A percentile compares a stretch with the other conserved stretches of the same genome.
Evolutionary conservation across 1,284 basidiomycete species (phyloP).

Genomic region (Cryptococcus sp.): DNA sequence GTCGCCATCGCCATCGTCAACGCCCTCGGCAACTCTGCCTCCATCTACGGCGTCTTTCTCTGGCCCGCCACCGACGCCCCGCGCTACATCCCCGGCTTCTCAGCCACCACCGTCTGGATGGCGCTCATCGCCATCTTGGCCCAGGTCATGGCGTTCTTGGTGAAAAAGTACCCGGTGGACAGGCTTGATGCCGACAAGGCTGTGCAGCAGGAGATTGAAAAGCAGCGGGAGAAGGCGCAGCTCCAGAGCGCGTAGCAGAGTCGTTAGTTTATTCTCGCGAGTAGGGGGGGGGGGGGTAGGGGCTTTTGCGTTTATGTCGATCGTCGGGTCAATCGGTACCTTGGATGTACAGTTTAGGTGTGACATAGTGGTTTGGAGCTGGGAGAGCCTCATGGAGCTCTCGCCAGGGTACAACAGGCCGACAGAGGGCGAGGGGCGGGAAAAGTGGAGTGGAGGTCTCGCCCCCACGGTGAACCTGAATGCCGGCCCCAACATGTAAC

Average conservation of each 20-base stretch:
- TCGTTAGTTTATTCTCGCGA: too few species aligned
- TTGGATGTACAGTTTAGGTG: too few species aligned
- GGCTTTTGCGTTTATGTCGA: too few species aligned
- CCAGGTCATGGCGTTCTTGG: conserved; percentile 42
- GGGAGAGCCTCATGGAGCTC: too few species aligned
- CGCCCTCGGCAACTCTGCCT: conserved; percentile 43
- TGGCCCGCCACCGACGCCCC: conserved; percentile 51
- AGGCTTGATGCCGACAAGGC: conserved; percentile 28
- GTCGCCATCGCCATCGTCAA: conserved; percentile 51
- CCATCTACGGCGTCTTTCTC: conserved; percentile 54
- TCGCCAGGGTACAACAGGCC: too few species aligned
- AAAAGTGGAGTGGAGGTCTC: too few species aligned
- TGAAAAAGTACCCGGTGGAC: conserved; percentile 44
- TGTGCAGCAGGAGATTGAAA: conserved; percentile 28
- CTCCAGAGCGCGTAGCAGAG: neutral
- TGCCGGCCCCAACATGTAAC: too few species aligned
- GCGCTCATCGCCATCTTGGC: conserved; percentile 44
- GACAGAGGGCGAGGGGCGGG: too few species aligned
- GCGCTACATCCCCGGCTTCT: conserved; percentile 52
- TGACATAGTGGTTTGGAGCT: too few species aligned
- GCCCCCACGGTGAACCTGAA: too few species aligned
- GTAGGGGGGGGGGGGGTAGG: too few species aligned
- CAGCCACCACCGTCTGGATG: conserved; percentile 48
- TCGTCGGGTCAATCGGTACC: too few species aligned
- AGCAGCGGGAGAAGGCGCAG: conserved; percentile 9